Evolutionary conservation across 1,139 yeast genomes (phyloP).

Genomic region (Hyphopichia burtonii): DNA sequence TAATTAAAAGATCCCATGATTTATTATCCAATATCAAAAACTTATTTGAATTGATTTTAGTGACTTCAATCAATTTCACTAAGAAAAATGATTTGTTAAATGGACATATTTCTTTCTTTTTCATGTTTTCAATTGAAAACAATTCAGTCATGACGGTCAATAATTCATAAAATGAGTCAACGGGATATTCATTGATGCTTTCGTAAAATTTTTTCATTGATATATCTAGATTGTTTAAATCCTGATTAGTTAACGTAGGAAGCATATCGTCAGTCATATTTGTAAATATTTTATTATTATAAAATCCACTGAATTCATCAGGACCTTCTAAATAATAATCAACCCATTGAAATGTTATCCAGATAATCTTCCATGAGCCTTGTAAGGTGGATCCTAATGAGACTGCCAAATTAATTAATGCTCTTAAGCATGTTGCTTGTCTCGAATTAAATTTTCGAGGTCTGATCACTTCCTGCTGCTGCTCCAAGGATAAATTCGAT

Average conservation of each 20-base stretch:
- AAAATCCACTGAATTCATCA: constrained; percentile 36
- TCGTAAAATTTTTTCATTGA: constrained; percentile 62
- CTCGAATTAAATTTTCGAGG: constrained; percentile 56
- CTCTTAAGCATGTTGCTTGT: constrained; percentile 75
- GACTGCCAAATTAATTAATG: constrained; percentile 70
- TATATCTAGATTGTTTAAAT: constrained; percentile 50
- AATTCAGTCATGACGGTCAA: constrained; percentile 45
- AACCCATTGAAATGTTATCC: constrained; percentile 76
- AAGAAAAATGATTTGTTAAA: constrained; percentile 44
- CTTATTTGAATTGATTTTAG: constrained; percentile 49
- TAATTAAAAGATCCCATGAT: constrained; percentile 47
- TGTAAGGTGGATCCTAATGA: constrained; percentile 74
- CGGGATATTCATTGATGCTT: constrained; percentile 55
- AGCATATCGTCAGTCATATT: constrained; percentile 17
- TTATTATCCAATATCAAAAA: constrained; percentile 39
- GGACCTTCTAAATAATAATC: constrained; percentile 64
- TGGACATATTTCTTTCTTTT: constrained; percentile 28
- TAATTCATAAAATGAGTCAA: constrained; percentile 47
- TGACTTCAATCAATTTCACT: constrained; percentile 40
- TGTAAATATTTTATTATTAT: constrained; percentile 16
- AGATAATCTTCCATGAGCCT: constrained; percentile 65
- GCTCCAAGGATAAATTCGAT: not conserved
- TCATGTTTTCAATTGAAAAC: constrained; percentile 9
- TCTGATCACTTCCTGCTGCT: constrained; percentile 3
- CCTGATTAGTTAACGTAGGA: constrained; percentile 38